These are phyloP conservation scores for Cotoneaster glaucophyllus DNA, from an alignment of 306 rosid species.

Conservation along the genomic window DNA sequence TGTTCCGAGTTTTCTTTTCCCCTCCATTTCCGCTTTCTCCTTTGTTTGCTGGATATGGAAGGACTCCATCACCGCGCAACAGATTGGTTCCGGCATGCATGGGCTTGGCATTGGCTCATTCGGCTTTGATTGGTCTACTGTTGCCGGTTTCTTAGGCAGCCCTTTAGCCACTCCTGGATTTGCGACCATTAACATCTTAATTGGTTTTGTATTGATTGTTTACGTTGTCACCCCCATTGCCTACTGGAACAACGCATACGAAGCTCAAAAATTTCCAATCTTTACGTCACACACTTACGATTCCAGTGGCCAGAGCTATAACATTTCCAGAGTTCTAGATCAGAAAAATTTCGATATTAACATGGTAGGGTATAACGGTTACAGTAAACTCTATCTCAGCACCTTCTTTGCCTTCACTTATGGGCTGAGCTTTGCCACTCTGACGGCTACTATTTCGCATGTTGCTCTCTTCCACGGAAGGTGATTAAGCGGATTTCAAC, in stretches of 20 bases:
- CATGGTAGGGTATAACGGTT: not conserved
- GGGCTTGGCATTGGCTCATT: conserved; percentile 42
- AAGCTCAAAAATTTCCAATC: conserved; percentile 27
- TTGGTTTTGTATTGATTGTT: conserved; percentile 22
- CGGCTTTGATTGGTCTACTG: conserved; percentile 31
- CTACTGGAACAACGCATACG: conserved; percentile 26
- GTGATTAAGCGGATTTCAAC: not conserved
- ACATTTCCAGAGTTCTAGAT: conserved; percentile 16
- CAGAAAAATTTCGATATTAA: conserved; percentile 15
- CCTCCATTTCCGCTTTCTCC: conserved; percentile 22
- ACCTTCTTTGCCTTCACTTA: conserved; percentile 18
- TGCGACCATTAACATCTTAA: conserved; percentile 19
- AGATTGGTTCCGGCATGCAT: conserved; percentile 29
- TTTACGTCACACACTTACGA: conserved; percentile 18
- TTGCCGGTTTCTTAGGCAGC: conserved; percentile 24
- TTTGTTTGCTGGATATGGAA: conserved; percentile 23
- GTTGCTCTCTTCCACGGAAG: conserved; percentile 35
- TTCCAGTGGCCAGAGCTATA: conserved; percentile 11
- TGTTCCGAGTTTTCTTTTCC: conserved; percentile 27
- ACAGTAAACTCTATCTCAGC: conserved; percentile 22
- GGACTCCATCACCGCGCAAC: conserved; percentile 25
- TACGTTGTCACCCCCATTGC: conserved; percentile 26
- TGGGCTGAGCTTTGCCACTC: conserved; percentile 31
- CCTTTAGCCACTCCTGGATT: conserved; percentile 32
- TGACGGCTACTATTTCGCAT: conserved; percentile 28